Percentiles rank a stretch among this genome's conserved stretches.
These are phyloP conservation scores for Rutstroemia sydowiana DNA, from an alignment of 2,329 filamentous ascomycete species.

Conservation along the genomic window DNA sequence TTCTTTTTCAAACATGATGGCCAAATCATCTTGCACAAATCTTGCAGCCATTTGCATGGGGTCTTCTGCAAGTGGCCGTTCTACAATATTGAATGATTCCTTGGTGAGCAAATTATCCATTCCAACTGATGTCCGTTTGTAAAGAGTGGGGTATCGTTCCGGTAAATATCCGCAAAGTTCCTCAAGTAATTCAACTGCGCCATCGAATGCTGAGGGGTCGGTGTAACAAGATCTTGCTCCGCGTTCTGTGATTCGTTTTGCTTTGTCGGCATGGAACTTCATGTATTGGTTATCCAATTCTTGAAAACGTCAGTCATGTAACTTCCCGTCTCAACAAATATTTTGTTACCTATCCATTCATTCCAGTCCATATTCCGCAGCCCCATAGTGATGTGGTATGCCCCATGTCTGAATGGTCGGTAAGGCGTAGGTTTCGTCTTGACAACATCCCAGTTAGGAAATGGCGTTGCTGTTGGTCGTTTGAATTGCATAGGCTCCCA, in stretches of 20 bases:
- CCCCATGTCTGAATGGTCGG: slow-evolving; percentile 29
- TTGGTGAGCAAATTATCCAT: slow-evolving; percentile 65
- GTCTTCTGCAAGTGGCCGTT: slow-evolving; percentile 61
- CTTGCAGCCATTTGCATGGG: slow-evolving; percentile 70
- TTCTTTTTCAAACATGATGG: slow-evolving; percentile 69
- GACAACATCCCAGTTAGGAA: slow-evolving; percentile 26
- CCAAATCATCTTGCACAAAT: slow-evolving; percentile 73
- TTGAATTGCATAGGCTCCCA: slow-evolving; percentile 29
- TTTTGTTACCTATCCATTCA: slow-evolving; percentile 29
- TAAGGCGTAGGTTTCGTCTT: slow-evolving; percentile 29
- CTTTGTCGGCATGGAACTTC: slow-evolving; percentile 66
- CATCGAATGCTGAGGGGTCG: slow-evolving; percentile 61
- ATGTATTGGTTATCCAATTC: slow-evolving; percentile 76
- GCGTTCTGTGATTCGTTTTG: slow-evolving; percentile 57
- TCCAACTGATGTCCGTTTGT: slow-evolving; percentile 52
- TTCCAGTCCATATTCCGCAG: slow-evolving; percentile 30
- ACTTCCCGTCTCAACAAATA: neutral
- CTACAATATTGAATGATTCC: slow-evolving; percentile 62
- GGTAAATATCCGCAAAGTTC: slow-evolving; percentile 67
- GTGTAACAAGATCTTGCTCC: slow-evolving; percentile 62
- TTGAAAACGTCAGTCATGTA: slow-evolving; percentile 22
- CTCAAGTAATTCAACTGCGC: slow-evolving; percentile 67
- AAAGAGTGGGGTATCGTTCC: slow-evolving; percentile 67
- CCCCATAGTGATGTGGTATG: slow-evolving; percentile 31
- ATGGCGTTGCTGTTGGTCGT: slow-evolving; percentile 25